Conservation (phyloP, 345 rosid genomes). For the Lagerstroemia speciosa region DNA sequence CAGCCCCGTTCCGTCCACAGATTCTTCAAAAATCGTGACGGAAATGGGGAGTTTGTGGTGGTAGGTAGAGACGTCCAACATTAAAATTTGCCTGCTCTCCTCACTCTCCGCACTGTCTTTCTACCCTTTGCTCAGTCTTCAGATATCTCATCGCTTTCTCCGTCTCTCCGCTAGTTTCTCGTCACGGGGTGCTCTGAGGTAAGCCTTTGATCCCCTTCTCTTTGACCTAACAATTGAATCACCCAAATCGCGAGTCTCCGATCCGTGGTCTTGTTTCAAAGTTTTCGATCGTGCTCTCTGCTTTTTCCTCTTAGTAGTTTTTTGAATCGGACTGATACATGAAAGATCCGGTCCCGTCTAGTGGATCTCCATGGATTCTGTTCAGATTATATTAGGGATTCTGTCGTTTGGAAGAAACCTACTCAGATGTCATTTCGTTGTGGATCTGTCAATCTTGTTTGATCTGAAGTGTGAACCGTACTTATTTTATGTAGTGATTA, state of each 20-base stretch:
- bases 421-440: not conserved
- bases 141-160: not conserved
- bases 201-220: not conserved
- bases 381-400: not conserved
- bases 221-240: not conserved
- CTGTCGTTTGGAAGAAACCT: not conserved
- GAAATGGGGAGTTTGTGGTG: not conserved
- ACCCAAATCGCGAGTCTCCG: not conserved
- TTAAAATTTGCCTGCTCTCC: too few relatives aligned
- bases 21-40: not conserved
- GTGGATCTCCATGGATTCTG: not conserved
- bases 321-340: not conserved
- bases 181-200: constrained; percentile 20
- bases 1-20: not conserved
- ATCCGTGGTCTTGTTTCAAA: not conserved
- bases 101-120: too few relatives aligned
- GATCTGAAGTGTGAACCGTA: not conserved
- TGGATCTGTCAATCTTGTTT: not conserved
- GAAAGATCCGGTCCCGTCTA: not conserved
- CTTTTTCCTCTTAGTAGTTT: not conserved
- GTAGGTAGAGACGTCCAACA: not conserved
- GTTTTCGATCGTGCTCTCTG: not conserved
- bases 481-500: not conserved
- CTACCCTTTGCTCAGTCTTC: too few relatives aligned
- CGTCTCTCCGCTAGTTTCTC: not conserved